Conservation (phyloP, 2,329 filamentous ascomycete genomes). For the Conoideocrella luteorostrata region DNA sequence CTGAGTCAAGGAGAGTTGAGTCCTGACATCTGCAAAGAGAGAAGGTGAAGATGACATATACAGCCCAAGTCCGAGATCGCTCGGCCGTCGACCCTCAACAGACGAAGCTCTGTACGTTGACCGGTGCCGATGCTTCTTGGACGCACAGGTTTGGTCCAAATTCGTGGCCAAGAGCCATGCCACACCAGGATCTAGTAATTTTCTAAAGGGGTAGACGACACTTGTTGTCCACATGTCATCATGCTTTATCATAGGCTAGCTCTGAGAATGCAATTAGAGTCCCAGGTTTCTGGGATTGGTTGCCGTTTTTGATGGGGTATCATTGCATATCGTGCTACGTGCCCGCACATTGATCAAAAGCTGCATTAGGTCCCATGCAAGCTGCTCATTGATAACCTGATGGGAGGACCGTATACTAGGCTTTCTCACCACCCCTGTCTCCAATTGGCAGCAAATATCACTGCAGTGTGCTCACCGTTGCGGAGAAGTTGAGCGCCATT, state of each 20-base stretch:
- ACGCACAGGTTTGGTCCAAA: slow-evolving; percentile 1
- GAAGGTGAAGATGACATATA: background rate
- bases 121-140: background rate
- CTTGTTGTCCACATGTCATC: slow-evolving; percentile 1
- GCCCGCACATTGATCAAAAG: background rate
- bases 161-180: slow-evolving; percentile 9
- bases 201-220: background rate
- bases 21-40: background rate
- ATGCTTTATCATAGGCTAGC: background rate
- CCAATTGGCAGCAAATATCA: slow-evolving; percentile 5
- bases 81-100: background rate
- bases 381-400: slow-evolving; percentile 5
- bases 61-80: background rate
- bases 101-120: background rate
- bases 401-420: background rate
- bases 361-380: slow-evolving; percentile 5
- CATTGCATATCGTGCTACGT: background rate
- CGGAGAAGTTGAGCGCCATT: slow-evolving; percentile 6
- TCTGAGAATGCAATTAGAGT: background rate
- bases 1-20: background rate
- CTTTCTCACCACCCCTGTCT: background rate
- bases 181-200: slow-evolving; percentile 12
- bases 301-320: background rate
- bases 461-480: slow-evolving; percentile 7
- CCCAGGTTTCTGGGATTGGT: slow-evolving; percentile 1